Evolutionary conservation across 2,329 filamentous ascomycete species (phyloP).

Genomic region (Lachnellula occidentalis): DNA sequence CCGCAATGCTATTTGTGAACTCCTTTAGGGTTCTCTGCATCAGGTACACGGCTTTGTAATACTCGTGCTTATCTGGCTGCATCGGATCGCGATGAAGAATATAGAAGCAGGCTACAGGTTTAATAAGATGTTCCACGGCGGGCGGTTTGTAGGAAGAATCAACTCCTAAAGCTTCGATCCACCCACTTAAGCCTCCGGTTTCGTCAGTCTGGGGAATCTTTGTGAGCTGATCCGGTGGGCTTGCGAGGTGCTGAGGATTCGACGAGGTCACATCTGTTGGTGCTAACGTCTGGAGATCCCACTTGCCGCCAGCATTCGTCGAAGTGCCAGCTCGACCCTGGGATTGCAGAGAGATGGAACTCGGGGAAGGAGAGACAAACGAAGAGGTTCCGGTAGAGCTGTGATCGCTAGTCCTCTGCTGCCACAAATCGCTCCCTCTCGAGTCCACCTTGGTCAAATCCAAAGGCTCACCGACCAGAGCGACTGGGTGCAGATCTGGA

Average conservation of each 20-base stretch:
- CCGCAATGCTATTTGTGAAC: constrained; percentile 64
- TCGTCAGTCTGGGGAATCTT: constrained; percentile 55
- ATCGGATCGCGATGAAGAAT: constrained; percentile 53
- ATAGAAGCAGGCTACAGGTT: constrained; percentile 84
- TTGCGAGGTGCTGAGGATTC: constrained; percentile 37
- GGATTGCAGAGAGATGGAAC: constrained; percentile 57
- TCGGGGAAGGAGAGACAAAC: constrained; percentile 61
- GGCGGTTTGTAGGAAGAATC: constrained; percentile 80
- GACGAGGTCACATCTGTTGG: constrained; percentile 41
- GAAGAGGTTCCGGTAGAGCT: constrained; percentile 55
- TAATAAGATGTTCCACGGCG: constrained; percentile 59
- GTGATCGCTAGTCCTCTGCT: constrained; percentile 46
- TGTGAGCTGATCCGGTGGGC: constrained; percentile 45
- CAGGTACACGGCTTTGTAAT: constrained; percentile 82
- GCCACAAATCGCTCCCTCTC: constrained; percentile 27
- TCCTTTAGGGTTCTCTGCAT: constrained; percentile 70
- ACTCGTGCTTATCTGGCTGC: constrained; percentile 44
- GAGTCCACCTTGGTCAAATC: constrained; percentile 50
- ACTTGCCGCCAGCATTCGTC: constrained; percentile 39
- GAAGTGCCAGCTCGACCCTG: constrained; percentile 39
- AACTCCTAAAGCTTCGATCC: constrained; percentile 90
- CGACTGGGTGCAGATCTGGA: constrained; percentile 71
- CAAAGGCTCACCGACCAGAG: constrained; percentile 60
- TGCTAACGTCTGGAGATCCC: constrained; percentile 52
- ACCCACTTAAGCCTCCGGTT: constrained; percentile 64